Evolutionary conservation across 768 basidiomycete genomes (phyloP).

Genomic region (Xerocomellus amylosporus): DNA sequence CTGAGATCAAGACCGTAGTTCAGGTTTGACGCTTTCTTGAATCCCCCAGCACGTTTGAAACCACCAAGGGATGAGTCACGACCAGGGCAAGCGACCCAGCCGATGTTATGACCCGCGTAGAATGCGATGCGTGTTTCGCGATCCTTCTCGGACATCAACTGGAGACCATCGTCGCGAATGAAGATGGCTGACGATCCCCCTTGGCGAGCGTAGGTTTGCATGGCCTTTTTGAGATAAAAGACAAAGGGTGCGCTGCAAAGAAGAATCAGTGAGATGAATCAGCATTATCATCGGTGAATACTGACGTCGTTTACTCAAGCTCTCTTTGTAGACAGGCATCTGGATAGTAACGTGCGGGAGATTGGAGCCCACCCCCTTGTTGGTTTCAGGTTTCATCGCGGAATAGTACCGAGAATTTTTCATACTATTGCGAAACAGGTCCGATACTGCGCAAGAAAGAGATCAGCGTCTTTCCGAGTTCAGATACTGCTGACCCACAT

Average conservation of each 20-base stretch:
- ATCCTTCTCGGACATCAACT: constrained; percentile 45
- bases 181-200: constrained; percentile 58
- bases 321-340: constrained; percentile 88
- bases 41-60: constrained; percentile 61
- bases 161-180: constrained; percentile 62
- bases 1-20: constrained; percentile 65
- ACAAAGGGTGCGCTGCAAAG: constrained; percentile 60
- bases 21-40: constrained; percentile 94
- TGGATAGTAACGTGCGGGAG: constrained; percentile 78
- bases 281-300: not conserved
- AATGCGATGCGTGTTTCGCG: constrained; percentile 47
- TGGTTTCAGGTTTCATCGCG: constrained; percentile 57
- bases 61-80: constrained; percentile 30
- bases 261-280: not conserved
- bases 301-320: constrained; percentile 77
- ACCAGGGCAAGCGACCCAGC: constrained; percentile 56
- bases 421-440: constrained; percentile 80
- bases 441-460: constrained; percentile 51
- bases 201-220: constrained; percentile 64
- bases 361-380: constrained; percentile 57
- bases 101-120: constrained; percentile 58
- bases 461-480: not conserved
- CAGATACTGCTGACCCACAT: constrained; percentile 42
- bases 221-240: constrained; percentile 58
- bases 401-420: constrained; percentile 86